Percentiles rank a stretch among this genome's conserved stretches.
Evolutionary conservation across 768 basidiomycete species (phyloP).

Genomic region (Imleria badia): DNA sequence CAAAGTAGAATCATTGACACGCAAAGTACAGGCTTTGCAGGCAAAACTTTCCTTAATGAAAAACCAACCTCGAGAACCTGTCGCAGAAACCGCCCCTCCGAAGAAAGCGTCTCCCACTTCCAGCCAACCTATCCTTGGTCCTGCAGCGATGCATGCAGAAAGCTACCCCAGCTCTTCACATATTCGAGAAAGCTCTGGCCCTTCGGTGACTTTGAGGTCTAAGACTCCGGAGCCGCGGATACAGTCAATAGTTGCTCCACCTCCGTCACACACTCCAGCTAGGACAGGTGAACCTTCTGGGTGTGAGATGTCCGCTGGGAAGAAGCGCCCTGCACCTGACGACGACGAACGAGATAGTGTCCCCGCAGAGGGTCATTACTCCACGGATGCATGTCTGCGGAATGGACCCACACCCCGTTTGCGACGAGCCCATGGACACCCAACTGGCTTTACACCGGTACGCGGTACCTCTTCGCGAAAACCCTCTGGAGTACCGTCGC

Average conservation of each 20-base stretch:
- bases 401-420: constrained; percentile 57
- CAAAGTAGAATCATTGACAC: constrained; percentile 69
- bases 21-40: constrained; percentile 73
- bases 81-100: constrained; percentile 9
- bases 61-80: constrained; percentile 31
- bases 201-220: constrained; percentile 42
- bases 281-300: constrained; percentile 30
- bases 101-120: constrained; percentile 5
- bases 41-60: constrained; percentile 60
- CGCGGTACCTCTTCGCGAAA: constrained; percentile 48
- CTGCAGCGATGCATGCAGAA: background rate
- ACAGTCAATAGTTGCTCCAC: constrained; percentile 14
- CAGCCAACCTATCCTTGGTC: constrained; percentile 17
- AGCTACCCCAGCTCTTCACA: constrained; percentile 8
- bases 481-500: constrained; percentile 39
- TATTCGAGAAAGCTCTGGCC: constrained; percentile 38
- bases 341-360: constrained; percentile 66
- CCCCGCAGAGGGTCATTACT: constrained; percentile 66
- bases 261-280: constrained; percentile 50
- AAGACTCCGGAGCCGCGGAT: constrained; percentile 53
- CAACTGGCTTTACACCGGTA: constrained; percentile 73
- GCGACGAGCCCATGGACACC: constrained; percentile 55
- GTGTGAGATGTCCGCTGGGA: constrained; percentile 46
- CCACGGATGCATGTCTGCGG: constrained; percentile 34
- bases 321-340: constrained; percentile 75